These are phyloP conservation scores for Quaeritorhiza haematococci DNA, from an alignment of 371 early-diverging fungal species.

Conservation along the genomic window DNA sequence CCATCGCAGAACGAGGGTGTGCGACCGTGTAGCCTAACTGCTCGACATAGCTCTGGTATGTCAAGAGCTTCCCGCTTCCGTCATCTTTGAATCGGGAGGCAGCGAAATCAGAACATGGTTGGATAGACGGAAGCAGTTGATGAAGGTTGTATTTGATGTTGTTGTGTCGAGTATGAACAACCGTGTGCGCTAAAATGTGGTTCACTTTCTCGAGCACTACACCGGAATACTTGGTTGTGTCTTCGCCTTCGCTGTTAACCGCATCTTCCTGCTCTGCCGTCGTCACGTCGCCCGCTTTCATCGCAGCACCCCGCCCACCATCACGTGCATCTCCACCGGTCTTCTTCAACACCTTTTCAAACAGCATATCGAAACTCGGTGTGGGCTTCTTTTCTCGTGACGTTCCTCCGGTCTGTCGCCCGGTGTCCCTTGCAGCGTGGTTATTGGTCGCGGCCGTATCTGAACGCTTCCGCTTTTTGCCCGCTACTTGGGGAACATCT, in stretches of 20 bases:
- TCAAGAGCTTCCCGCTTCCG: slow-evolving; percentile 1
- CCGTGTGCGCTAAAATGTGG: slow-evolving; percentile 15
- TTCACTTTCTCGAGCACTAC: slow-evolving; percentile 9
- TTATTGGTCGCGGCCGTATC: too few species aligned
- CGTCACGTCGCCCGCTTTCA: slow-evolving; percentile 1
- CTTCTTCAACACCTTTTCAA: neutral
- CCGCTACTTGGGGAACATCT: too few species aligned
- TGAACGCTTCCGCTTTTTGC: too few species aligned
- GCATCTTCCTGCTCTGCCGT: too few species aligned
- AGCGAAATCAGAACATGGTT: neutral
- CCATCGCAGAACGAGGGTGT: slow-evolving; percentile 18
- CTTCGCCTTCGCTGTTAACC: neutral
- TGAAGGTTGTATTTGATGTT: slow-evolving; percentile 17
- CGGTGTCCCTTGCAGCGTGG: too few species aligned
- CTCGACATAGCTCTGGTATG: slow-evolving; percentile 24
- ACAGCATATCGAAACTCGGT: neutral
- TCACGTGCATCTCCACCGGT: neutral
- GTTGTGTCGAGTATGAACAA: slow-evolving; percentile 33
- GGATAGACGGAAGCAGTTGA: neutral
- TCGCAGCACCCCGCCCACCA: too few species aligned
- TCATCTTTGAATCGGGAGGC: neutral
- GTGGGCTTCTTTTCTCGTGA: too few species aligned
- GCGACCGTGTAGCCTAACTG: slow-evolving; percentile 24
- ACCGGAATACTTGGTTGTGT: slow-evolving; percentile 1
- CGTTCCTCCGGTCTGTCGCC: too few species aligned